Evolutionary conservation across 2,329 filamentous ascomycete species (phyloP), one percentile per base, ranked within the genome.

Genomic region (Balansia obtecta): DNA sequence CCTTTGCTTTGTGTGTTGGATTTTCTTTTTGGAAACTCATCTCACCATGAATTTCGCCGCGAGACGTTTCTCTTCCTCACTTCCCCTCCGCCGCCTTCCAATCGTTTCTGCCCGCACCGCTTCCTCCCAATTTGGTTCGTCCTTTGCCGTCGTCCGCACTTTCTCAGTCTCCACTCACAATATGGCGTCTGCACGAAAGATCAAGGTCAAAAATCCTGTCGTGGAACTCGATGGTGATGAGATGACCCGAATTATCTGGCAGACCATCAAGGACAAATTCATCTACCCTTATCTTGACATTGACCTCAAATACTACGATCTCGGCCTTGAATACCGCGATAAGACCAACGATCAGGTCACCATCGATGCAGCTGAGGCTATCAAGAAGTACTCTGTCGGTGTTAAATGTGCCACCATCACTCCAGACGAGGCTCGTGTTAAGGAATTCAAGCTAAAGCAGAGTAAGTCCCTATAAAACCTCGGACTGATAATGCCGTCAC

Each of bases 321-420:
- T 95, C 61, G 93, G 93, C 55, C 81, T 97, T 57, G 83, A 88
- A 68, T 95, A 95, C 79, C 87, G 93, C 67, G 91, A 98, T 69
- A 72, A 95, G 80, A 97, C 93, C 67, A 83, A 94, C 68, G 93
- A 97, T 71, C 79, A 96, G 75, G 91, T 98, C 71, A 98, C 93
- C 55, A 69, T 90, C 60, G 93, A 97, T 65, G 87, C 91, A 50
- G 93, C 93, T 50, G 88, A 95, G 74, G 93, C 93, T 42, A 97
- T 97, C 75, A 90, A 95, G 80, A 95, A 96, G 79, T 96, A 97
- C 79, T 88, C 85, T 53, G 93, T 98, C 50, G 93, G 91, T 70
- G 88, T 98, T 75, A 98, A 98, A 79, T 98, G 93, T 71, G 93
- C 93, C 58, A 98, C 93, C 68, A 98, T 98, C 74, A 98, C 93